phyloP scores from a whole-genome alignment of 345 rosid genomes.

The Mangifera indica region DNA sequence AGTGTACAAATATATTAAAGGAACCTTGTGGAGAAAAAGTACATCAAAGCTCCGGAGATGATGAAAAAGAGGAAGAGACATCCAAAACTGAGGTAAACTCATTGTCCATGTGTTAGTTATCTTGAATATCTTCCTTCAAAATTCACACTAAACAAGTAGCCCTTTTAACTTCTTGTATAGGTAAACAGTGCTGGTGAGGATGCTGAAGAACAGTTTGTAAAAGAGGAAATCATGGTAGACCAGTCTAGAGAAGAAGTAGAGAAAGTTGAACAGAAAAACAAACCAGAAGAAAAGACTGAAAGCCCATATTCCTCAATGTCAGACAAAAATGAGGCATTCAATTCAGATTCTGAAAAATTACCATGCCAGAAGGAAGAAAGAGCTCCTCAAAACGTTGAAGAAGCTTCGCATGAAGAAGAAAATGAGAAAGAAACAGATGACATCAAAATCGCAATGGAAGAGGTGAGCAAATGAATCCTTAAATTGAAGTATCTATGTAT shows the following conservation, averaged over 20 bases:
- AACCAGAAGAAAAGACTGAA: conserved; percentile 11
- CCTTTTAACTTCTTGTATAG: conserved; percentile 25
- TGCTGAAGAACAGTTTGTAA: conserved; percentile 8
- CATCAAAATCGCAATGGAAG: not conserved
- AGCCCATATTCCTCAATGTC: not conserved
- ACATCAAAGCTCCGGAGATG: conserved; percentile 19
- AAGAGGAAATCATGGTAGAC: conserved; percentile 9
- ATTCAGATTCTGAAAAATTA: conserved; percentile 16
- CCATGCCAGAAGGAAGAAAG: conserved; percentile 7
- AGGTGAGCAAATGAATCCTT: conserved; percentile 21
- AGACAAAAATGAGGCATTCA: conserved; percentile 3
- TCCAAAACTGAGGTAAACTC: not conserved
- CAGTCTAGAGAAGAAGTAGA: conserved; percentile 4
- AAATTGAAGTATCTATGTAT: not conserved
- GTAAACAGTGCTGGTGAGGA: conserved; percentile 20
- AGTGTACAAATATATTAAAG: conserved; percentile 6
- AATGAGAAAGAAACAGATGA: not conserved
- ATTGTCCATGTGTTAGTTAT: not conserved
- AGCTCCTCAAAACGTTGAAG: conserved; percentile 12
- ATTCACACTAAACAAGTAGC: conserved; percentile 4
- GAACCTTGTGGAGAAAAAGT: conserved; percentile 20
- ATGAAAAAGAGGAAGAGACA: not conserved
- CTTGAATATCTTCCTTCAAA: conserved; percentile 3
- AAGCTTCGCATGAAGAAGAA: not conserved
- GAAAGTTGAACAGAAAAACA: conserved; percentile 1